Evolutionary conservation across 2,329 filamentous ascomycete genomes (phyloP).

Genomic region (Sordariomycetes sp.): DNA sequence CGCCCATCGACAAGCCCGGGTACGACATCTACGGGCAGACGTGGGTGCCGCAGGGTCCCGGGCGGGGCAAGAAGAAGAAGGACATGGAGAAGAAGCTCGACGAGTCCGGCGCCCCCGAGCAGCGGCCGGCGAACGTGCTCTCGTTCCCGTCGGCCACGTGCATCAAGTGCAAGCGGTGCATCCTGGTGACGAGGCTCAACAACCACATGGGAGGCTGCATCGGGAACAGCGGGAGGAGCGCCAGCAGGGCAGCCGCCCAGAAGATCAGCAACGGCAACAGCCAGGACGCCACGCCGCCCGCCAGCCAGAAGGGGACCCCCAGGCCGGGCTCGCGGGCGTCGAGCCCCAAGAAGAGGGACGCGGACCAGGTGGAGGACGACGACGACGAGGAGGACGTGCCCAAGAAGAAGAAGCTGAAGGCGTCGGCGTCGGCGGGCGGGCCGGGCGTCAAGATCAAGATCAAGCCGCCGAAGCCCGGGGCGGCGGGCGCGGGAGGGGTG

Average conservation of each 20-base stretch:
- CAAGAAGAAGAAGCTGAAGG: constrained; percentile 51
- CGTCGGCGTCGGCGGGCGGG: constrained; percentile 13
- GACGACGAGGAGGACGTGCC: constrained; percentile 36
- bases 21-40: constrained; percentile 78
- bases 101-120: constrained; percentile 33
- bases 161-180: constrained; percentile 56
- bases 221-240: constrained; percentile 53
- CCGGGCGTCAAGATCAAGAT: constrained; percentile 33
- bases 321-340: constrained; percentile 39
- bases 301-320: constrained; percentile 53
- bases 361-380: constrained; percentile 42
- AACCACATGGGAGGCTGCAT: constrained; percentile 61
- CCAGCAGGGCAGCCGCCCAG: constrained; percentile 49
- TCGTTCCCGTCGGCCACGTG: constrained; percentile 57
- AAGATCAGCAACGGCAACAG: constrained; percentile 46
- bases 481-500: constrained; percentile 31
- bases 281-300: constrained; percentile 46
- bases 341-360: constrained; percentile 47
- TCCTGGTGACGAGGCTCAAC: constrained; percentile 53
- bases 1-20: constrained; percentile 65
- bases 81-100: constrained; percentile 54
- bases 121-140: constrained; percentile 49
- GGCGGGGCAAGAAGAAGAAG: constrained; percentile 71
- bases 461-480: constrained; percentile 22
- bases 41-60: constrained; percentile 61